These are phyloP conservation scores for Fallopia convolvulus DNA, from an alignment of 148 eudicot genomes.

Conservation along the genomic window DNA sequence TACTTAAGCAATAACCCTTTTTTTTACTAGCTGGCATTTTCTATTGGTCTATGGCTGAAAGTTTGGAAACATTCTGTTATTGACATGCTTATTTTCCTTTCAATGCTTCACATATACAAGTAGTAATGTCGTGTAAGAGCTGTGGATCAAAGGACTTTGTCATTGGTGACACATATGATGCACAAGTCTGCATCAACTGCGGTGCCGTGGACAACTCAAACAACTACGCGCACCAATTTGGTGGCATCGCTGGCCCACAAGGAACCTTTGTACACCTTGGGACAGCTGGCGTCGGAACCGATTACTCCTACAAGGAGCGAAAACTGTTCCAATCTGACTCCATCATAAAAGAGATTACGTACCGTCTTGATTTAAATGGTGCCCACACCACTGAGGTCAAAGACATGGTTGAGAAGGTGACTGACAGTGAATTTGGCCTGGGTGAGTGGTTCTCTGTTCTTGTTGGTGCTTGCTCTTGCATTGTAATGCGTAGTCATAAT, in stretches of 20 bases:
- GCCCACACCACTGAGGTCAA: constrained; percentile 32
- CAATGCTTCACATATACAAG: not conserved
- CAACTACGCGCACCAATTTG: constrained; percentile 32
- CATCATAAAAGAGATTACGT: constrained; percentile 29
- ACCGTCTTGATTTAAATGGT: constrained; percentile 22
- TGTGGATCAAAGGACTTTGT: constrained; percentile 34
- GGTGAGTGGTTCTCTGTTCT: constrained; percentile 65
- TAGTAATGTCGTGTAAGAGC: constrained; percentile 27
- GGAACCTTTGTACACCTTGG: constrained; percentile 52
- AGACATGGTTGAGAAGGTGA: constrained; percentile 35
- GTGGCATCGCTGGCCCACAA: constrained; percentile 40
- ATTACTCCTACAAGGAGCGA: constrained; percentile 32
- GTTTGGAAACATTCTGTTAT: not conserved
- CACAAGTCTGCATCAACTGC: constrained; percentile 40
- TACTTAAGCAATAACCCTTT: not conserved
- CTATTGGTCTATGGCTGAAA: not conserved
- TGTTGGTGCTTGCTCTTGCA: constrained; percentile 69
- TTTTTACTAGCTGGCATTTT: not conserved
- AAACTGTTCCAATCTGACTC: constrained; percentile 36
- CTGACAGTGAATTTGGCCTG: constrained; percentile 54
- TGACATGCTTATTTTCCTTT: not conserved
- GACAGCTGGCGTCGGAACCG: constrained; percentile 37
- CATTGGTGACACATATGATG: constrained; percentile 25
- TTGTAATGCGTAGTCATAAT: constrained; percentile 44
- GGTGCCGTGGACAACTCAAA: constrained; percentile 50